These are phyloP conservation scores for Sporothrix phasma DNA, from an alignment of 2,329 filamentous ascomycete genomes.

Conservation along the genomic window DNA sequence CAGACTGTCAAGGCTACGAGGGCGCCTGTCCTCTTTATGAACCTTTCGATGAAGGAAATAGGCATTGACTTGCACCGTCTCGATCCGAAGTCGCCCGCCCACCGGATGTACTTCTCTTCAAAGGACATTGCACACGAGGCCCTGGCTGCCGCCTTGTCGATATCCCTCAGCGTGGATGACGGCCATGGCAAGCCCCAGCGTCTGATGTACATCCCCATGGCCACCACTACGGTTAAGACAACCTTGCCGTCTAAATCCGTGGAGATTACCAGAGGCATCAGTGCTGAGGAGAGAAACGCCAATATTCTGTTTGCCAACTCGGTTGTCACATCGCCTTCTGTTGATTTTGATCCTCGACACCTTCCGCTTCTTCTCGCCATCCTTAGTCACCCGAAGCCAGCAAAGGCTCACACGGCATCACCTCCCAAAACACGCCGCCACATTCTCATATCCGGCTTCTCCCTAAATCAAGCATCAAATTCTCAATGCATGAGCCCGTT, in stretches of 20 bases:
- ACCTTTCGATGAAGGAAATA: constrained; percentile 91
- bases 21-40: constrained; percentile 61
- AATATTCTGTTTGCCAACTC: constrained; percentile 96
- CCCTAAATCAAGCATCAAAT: constrained; percentile 87
- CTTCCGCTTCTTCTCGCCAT: constrained; percentile 75
- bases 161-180: constrained; percentile 85
- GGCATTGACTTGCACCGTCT: constrained; percentile 86
- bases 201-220: constrained; percentile 91
- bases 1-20: constrained; percentile 55
- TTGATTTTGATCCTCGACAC: constrained; percentile 88
- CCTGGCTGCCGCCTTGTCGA: constrained; percentile 79
- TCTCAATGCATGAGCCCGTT: constrained; percentile 94
- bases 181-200: constrained; percentile 78
- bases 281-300: constrained; percentile 73
- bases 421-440: constrained; percentile 40
- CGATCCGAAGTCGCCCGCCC: constrained; percentile 84
- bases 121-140: constrained; percentile 93
- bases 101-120: constrained; percentile 95
- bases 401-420: background rate
- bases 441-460: constrained; percentile 79
- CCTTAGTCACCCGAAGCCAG: constrained; percentile 32
- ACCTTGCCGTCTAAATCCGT: constrained; percentile 92
- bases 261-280: constrained; percentile 62
- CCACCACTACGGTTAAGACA: constrained; percentile 87
- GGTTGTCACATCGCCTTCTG: constrained; percentile 87